A percentile compares a stretch with the other conserved stretches of the same genome.
These are phyloP conservation scores for Penicillium silybi DNA, from an alignment of 495 filamentous ascomycete species.

Conservation along the genomic window DNA sequence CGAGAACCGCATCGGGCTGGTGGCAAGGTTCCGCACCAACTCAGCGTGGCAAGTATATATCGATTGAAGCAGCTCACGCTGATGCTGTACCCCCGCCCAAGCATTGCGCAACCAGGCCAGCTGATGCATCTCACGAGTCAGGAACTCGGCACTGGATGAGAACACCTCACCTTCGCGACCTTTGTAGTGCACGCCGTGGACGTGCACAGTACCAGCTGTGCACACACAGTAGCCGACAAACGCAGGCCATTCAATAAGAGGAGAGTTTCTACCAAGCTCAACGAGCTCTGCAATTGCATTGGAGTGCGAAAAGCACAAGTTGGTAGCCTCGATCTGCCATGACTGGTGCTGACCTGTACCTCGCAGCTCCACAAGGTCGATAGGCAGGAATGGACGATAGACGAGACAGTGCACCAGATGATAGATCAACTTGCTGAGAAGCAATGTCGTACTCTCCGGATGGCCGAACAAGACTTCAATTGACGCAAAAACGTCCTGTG, in stretches of 20 bases:
- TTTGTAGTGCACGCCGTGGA: constrained; percentile 78
- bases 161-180: constrained; percentile 62
- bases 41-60: constrained; percentile 71
- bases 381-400: constrained; percentile 79
- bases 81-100: constrained; percentile 76
- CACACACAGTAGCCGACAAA: constrained; percentile 80
- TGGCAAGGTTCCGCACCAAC: constrained; percentile 65
- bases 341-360: constrained; percentile 80
- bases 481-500: constrained; percentile 72
- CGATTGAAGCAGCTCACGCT: constrained; percentile 69
- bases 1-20: constrained; percentile 62
- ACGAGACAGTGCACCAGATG: constrained; percentile 81
- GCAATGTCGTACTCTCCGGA: constrained; percentile 68
- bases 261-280: constrained; percentile 62
- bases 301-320: constrained; percentile 80
- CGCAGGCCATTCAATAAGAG: constrained; percentile 73
- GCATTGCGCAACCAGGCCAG: constrained; percentile 65
- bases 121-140: constrained; percentile 74
- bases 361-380: constrained; percentile 73
- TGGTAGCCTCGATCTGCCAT: constrained; percentile 86
- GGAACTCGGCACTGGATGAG: constrained; percentile 61
- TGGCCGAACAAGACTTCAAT: constrained; percentile 72
- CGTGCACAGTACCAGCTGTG: constrained; percentile 79
- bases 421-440: constrained; percentile 79
- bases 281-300: constrained; percentile 83